Conservation (phyloP, 805 yeast genomes). For the Metschnikowia reukaufii region DNA sequence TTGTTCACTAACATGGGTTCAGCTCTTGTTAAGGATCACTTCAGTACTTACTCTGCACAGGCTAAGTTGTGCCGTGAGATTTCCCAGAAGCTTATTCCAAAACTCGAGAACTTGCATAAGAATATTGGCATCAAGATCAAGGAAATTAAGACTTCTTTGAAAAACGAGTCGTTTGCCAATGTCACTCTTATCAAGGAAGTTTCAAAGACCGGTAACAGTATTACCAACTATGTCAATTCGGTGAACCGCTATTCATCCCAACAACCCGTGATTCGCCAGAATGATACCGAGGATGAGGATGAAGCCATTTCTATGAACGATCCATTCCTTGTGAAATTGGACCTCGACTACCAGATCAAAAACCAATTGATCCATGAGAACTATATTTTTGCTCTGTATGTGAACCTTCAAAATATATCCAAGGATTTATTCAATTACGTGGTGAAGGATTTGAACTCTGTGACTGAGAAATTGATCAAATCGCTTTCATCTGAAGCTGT, state of each 20-base stretch:
- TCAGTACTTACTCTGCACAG: constrained; percentile 26
- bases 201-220: constrained; percentile 57
- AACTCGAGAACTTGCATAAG: constrained; percentile 35
- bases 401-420: constrained; percentile 42
- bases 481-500: constrained; percentile 26
- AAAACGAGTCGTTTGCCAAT: constrained; percentile 43
- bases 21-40: constrained; percentile 37
- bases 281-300: constrained; percentile 26
- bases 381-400: constrained; percentile 42
- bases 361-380: constrained; percentile 42
- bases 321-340: constrained; percentile 42
- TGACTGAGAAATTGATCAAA: constrained; percentile 36
- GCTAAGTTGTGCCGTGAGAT: constrained; percentile 34
- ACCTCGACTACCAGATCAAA: constrained; percentile 41
- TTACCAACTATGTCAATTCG: constrained; percentile 35
- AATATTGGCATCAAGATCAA: constrained; percentile 40
- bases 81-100: constrained; percentile 33
- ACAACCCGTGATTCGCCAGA: constrained; percentile 33
- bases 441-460: constrained; percentile 34
- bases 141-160: constrained; percentile 40
- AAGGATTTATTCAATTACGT: constrained; percentile 39
- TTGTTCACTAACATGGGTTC: constrained; percentile 32
- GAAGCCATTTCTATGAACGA: constrained; percentile 34
- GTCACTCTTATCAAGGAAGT: constrained; percentile 41
- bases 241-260: constrained; percentile 33